These are phyloP conservation scores for Aureobasidium sp. DNA, from an alignment of 2,329 filamentous ascomycete genomes.

Conservation along the genomic window DNA sequence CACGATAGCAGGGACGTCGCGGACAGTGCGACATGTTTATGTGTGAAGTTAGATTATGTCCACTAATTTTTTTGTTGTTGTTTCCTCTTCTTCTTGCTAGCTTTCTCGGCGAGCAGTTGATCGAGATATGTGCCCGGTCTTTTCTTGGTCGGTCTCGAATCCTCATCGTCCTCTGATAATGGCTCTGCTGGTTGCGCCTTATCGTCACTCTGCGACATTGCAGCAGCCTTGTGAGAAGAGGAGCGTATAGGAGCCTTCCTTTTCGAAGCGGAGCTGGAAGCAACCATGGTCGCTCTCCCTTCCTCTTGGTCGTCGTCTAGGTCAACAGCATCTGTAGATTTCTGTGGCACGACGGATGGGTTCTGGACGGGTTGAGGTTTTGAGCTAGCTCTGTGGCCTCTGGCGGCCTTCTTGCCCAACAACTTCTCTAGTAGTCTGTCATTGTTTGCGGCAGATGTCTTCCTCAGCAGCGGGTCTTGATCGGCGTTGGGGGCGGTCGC, in stretches of 20 bases:
- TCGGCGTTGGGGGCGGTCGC: conserved; percentile 31
- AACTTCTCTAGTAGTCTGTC: conserved; percentile 37
- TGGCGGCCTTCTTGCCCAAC: conserved; percentile 36
- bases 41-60: too few relatives aligned
- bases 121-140: conserved; percentile 47
- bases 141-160: conserved; percentile 27
- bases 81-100: conserved; percentile 46
- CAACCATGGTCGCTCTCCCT: conserved; percentile 23
- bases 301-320: conserved; percentile 32
- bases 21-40: too few relatives aligned
- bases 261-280: conserved; percentile 18
- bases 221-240: not conserved
- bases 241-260: conserved; percentile 16
- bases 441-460: conserved; percentile 33
- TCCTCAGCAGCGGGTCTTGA: conserved; percentile 32
- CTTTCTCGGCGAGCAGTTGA: conserved; percentile 43
- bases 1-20: too few relatives aligned
- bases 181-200: not conserved
- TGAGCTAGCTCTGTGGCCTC: conserved; percentile 26
- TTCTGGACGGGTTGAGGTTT: conserved; percentile 10
- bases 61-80: not conserved
- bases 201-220: not conserved
- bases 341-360: conserved; percentile 8
- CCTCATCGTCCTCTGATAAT: conserved; percentile 22
- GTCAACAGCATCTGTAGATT: conserved; percentile 27